Base-by-base conservation (phyloP, 2,329 filamentous ascomycete species). In the Talaromyces albobiverticillius region DNA sequence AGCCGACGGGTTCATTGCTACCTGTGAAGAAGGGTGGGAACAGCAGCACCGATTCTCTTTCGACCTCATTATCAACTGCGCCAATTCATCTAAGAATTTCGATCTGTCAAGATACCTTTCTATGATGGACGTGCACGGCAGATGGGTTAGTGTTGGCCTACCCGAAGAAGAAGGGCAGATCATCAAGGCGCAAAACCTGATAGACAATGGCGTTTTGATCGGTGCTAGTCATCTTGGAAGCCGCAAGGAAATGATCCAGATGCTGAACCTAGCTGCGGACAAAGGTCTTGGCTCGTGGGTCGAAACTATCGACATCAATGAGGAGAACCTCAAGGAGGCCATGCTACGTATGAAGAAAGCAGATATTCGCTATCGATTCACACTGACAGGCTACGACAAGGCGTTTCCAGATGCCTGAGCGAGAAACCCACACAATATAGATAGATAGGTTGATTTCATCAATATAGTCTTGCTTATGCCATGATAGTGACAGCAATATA, bases 111-210 rank as follows among this genome's bases (percentile, higher is more conserved):
- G 86, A 59, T 95, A 94, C 76, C 82, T 95, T 64, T 83, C 82
- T 57, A 82, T 91, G 64, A 81, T 95, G 68, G 90, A 93, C 72
- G 85, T 93, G 54, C 88, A 91, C 74, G 89, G 87, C 55, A 82
- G 81, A 67, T 94, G 88, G 83, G 83, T 93, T 69, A 88, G 82
- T 64, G 88, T 93, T 51, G 89, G 89, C 40, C 79, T 94, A 65
- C 89, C 89, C 3, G 88, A 91, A 67, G 87, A 89, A 58, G 84
- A 86, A 42, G 83, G 89, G 10, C 83, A 89, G 54, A 74, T 79
- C 52, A 79, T 94, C 61, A 85, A 83, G 73, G 86, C 88, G 48
- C 87, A 91, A 77, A 83, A 84, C 66, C 87, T 95, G 64, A 79
- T 89, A 56, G 72, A 72, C 60, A 95, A 93, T 72, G 90, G 90